Evolutionary conservation across 805 yeast species (phyloP).

Genomic region (Lachancea waltii): DNA sequence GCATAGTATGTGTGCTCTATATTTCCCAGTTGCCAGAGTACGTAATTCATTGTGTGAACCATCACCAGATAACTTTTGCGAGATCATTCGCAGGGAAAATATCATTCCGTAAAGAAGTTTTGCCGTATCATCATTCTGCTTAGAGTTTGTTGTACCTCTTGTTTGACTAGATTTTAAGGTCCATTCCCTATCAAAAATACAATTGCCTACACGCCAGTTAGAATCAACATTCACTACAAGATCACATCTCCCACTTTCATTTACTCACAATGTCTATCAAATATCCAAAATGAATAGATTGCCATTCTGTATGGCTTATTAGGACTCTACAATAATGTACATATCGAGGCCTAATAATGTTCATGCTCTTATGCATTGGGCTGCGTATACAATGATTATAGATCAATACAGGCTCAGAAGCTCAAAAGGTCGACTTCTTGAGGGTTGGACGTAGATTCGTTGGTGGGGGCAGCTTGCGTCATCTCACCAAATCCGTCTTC

Average conservation of each 20-base stretch:
- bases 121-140: conserved; percentile 61
- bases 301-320: conserved; percentile 38
- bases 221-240: not conserved
- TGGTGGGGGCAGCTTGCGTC: conserved; percentile 11
- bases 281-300: conserved; percentile 81
- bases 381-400: conserved; percentile 1
- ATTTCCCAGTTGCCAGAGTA: conserved; percentile 59
- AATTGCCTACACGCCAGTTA: conserved; percentile 40
- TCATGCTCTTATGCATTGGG: too few species aligned
- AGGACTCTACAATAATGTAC: not conserved
- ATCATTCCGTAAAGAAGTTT: conserved; percentile 82
- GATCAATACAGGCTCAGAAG: conserved; percentile 15
- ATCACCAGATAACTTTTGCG: conserved; percentile 43
- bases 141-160: conserved; percentile 42
- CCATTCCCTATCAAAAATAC: conserved; percentile 79
- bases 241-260: not conserved
- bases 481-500: conserved; percentile 34
- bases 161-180: conserved; percentile 30
- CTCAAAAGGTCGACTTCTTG: conserved; percentile 29
- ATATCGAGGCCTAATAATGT: not conserved
- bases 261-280: conserved; percentile 75
- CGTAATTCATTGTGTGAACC: conserved; percentile 31
- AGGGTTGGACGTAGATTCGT: conserved; percentile 8
- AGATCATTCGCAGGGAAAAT: conserved; percentile 70
- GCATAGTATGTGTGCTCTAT: conserved; percentile 73